Percentiles rank a stretch among this genome's conserved stretches.
phyloP scores from a whole-genome alignment of 1,284 basidiomycete species.

The Leccinum pachyderme region DNA sequence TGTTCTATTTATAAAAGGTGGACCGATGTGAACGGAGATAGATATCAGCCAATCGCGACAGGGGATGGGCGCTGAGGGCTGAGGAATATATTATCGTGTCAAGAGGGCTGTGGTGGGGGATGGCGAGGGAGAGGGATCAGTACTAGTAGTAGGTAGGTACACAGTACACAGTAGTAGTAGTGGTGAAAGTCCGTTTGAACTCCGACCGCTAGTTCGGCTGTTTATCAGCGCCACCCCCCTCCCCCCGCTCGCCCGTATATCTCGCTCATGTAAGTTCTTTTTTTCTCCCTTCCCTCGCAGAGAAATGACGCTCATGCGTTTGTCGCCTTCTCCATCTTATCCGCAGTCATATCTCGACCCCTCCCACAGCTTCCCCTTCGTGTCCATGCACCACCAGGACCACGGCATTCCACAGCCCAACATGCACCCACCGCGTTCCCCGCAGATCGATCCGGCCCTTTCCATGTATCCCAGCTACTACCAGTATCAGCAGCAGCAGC shows the following conservation, averaged over 20 bases:
- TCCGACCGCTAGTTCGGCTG: background rate
- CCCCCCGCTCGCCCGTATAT: no score
- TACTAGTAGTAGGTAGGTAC: no score
- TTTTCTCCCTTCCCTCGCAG: background rate
- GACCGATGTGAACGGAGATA: no score
- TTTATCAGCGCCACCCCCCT: background rate
- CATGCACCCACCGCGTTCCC: slow-evolving; percentile 58
- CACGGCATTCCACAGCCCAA: slow-evolving; percentile 37
- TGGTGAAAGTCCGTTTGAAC: background rate
- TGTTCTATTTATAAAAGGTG: no score
- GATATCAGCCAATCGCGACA: no score
- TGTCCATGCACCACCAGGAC: slow-evolving; percentile 41
- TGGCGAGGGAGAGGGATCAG: background rate
- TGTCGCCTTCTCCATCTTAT: slow-evolving; percentile 13
- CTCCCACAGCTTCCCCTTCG: slow-evolving; percentile 17
- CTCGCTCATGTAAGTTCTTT: slow-evolving; percentile 13
- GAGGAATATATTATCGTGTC: background rate
- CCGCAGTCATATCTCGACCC: slow-evolving; percentile 25
- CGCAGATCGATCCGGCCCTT: slow-evolving; percentile 62
- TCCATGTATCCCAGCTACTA: slow-evolving; percentile 63
- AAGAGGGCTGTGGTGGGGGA: no score
- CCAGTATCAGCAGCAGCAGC: slow-evolving; percentile 44
- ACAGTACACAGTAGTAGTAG: no score
- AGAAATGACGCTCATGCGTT: slow-evolving; percentile 15
- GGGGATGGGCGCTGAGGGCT: background rate